Evolutionary conservation across 1,284 basidiomycete genomes (phyloP).

Genomic region (Ustilago sp.): DNA sequence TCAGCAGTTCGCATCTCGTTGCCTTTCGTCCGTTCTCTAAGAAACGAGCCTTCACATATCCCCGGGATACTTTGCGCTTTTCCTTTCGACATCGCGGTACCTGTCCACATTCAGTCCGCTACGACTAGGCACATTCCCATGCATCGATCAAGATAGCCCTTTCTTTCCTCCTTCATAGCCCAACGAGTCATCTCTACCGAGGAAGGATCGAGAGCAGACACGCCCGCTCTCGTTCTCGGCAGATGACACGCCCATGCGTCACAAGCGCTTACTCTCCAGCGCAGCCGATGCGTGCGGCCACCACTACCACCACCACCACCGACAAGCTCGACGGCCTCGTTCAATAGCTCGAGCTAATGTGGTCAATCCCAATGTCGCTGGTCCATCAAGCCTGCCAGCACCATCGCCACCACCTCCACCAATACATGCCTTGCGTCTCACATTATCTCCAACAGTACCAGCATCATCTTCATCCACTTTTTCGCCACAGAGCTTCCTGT

Average conservation of each 20-base stretch:
- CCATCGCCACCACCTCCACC: constrained; percentile 38
- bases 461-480: constrained; percentile 4
- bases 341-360: constrained; percentile 8
- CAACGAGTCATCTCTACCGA: constrained; percentile 23
- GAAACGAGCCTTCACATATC: no score
- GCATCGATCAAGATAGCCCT: constrained; percentile 25
- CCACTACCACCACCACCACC: neutral
- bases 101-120: constrained; percentile 11
- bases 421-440: constrained; percentile 7
- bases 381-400: constrained; percentile 28
- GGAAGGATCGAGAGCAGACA: constrained; percentile 24
- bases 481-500: neutral
- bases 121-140: constrained; percentile 12
- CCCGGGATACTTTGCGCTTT: neutral
- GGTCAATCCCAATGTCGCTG: constrained; percentile 19
- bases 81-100: constrained; percentile 1
- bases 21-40: neutral
- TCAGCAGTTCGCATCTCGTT: neutral
- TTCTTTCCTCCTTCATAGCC: neutral
- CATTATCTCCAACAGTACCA: neutral
- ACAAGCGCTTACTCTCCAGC: constrained; percentile 40
- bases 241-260: constrained; percentile 47
- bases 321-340: constrained; percentile 14
- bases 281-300: constrained; percentile 30
- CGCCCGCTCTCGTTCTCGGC: constrained; percentile 37